Conservation (phyloP, 192 early-diverging fungal genomes). For the Coemansia sp. region DNA sequence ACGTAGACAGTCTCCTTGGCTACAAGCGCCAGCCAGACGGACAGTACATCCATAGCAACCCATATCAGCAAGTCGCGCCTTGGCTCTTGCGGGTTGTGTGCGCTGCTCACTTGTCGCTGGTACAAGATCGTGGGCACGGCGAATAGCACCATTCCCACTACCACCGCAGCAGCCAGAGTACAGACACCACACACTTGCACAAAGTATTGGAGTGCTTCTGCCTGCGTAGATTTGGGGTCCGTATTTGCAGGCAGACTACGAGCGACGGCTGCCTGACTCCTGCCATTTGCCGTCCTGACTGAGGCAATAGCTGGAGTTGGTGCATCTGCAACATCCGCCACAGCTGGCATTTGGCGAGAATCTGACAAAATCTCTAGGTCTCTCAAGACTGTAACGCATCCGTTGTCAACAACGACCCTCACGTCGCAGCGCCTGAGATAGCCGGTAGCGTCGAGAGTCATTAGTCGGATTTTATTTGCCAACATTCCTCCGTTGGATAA, state of each 20-base stretch:
- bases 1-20: constrained; percentile 16
- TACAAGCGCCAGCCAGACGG: constrained; percentile 15
- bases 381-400: background rate
- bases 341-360: background rate
- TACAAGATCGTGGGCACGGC: constrained; percentile 14
- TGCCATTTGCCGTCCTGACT: too few relatives aligned
- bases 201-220: constrained; percentile 2
- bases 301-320: background rate
- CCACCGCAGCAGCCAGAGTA: constrained; percentile 5
- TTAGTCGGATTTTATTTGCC: constrained; percentile 35
- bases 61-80: background rate
- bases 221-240: background rate
- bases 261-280: background rate
- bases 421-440: constrained; percentile 49
- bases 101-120: constrained; percentile 8
- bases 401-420: constrained; percentile 42
- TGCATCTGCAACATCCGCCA: background rate
- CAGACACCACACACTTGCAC: constrained; percentile 8
- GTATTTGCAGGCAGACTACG: background rate
- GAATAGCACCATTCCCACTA: constrained; percentile 9
- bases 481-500: constrained; percentile 30
- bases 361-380: background rate
- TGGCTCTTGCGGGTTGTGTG: background rate
- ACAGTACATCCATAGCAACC: background rate
- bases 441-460: constrained; percentile 53